Conservation (phyloP, 129 eudicot genomes). For the Calendula officinalis region DNA sequence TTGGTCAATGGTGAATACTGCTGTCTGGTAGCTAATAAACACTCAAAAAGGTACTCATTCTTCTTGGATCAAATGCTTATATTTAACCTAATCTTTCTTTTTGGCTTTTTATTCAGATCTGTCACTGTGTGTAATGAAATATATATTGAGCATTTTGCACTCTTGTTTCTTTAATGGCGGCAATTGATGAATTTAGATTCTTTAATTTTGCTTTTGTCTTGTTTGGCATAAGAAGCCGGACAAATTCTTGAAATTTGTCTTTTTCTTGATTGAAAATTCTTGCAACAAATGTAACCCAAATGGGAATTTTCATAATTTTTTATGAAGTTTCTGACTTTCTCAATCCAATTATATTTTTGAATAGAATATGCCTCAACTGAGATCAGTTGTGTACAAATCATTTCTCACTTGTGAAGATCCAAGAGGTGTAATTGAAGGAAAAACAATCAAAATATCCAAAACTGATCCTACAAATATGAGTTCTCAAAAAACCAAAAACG, state of each 20-base stretch:
- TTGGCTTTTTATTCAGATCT: constrained; percentile 24
- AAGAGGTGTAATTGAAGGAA: constrained; percentile 71
- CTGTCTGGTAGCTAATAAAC: constrained; percentile 28
- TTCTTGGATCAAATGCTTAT: constrained; percentile 14
- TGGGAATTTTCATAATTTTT: constrained; percentile 15
- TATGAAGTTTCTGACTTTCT: constrained; percentile 40
- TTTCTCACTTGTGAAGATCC: constrained; percentile 96
- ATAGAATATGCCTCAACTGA: constrained; percentile 85
- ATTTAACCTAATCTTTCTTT: constrained; percentile 14
- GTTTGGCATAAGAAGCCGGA: constrained; percentile 30
- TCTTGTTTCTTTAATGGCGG: constrained; percentile 33
- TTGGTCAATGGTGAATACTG: constrained; percentile 39
- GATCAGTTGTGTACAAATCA: constrained; percentile 78
- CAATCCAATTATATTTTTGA: constrained; percentile 25
- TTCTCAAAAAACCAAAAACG: constrained; percentile 29
- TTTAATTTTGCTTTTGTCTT: constrained; percentile 33
- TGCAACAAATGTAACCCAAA: constrained; percentile 32
- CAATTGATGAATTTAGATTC: constrained; percentile 38
- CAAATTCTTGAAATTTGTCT: constrained; percentile 36
- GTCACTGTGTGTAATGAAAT: constrained; percentile 18
- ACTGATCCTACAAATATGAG: constrained; percentile 32
- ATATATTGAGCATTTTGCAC: constrained; percentile 9
- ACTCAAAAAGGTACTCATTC: constrained; percentile 38
- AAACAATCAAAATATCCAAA: constrained; percentile 61
- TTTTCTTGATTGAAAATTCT: neutral